A percentile compares a stretch with the other conserved stretches of the same genome.
Conservation (phyloP, 2,329 filamentous ascomycete species). For the Phoma herbarum region DNA sequence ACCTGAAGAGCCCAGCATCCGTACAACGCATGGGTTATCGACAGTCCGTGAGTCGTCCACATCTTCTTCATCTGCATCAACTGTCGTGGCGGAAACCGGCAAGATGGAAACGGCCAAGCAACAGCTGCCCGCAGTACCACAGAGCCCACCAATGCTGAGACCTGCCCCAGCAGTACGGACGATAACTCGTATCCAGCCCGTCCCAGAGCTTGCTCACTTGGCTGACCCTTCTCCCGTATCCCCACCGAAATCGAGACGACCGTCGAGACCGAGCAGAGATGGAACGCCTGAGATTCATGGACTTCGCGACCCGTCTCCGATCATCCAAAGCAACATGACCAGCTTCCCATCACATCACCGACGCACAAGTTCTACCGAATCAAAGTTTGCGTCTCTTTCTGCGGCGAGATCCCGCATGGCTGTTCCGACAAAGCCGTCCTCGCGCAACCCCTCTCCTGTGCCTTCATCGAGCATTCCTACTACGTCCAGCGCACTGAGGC, state of each 20-base stretch:
- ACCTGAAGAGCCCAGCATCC: conserved; percentile 58
- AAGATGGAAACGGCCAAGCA: conserved; percentile 50
- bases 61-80: conserved; percentile 77
- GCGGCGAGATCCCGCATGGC: conserved; percentile 36
- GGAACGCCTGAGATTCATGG: conserved; percentile 56
- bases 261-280: conserved; percentile 56
- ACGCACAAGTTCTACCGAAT: conserved; percentile 60
- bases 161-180: conserved; percentile 11
- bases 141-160: conserved; percentile 58
- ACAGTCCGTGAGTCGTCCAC: conserved; percentile 74
- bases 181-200: conserved; percentile 39
- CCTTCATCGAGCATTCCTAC: conserved; percentile 43
- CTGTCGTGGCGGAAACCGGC: conserved; percentile 64
- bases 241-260: conserved; percentile 58
- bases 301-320: conserved; percentile 58
- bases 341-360: conserved; percentile 60
- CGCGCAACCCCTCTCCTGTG: conserved; percentile 51
- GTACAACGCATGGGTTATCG: conserved; percentile 67
- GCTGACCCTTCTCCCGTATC: conserved; percentile 65
- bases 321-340: conserved; percentile 65
- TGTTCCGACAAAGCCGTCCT: conserved; percentile 44
- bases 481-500: conserved; percentile 35
- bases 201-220: conserved; percentile 61
- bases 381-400: conserved; percentile 35
- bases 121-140: conserved; percentile 53